Base-by-base conservation (phyloP, 2,329 filamentous ascomycete species). In the Amphichorda felina region DNA sequence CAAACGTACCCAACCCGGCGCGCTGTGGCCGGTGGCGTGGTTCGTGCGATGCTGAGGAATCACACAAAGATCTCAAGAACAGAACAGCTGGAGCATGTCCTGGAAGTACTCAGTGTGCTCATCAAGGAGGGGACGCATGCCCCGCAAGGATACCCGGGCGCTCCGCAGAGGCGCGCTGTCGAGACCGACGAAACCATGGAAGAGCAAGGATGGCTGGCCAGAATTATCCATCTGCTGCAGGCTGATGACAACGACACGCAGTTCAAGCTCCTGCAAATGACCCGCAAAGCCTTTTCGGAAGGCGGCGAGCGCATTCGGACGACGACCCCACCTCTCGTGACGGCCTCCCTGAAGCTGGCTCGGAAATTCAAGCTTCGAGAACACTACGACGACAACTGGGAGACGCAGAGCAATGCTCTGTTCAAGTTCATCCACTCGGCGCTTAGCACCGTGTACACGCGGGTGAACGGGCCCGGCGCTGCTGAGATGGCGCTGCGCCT, bases 121-220 rank as follows among this genome's bases (percentile, higher is more conserved):
- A 91, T 98, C 54, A 91, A 87, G 48, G 91, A 98, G 60, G 88
- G 89, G 10, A 79, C 83, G 11, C 88, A 94, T 49, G 68, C 80
- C 36, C 77, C 84, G n/a, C 72, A 77, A 32, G 85, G 85, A 21
- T 95, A 95, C 48, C 80, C 88, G 1, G 84, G 85, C 4, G 76
- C 82, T 27, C 75, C 82, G 5, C 83, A 89, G 50, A 71, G 85
- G 43, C 78, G 86, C 41, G 74, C 64, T 0, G 55, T 72, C 32
- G 93, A 98, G 64, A 96, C 91, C 1, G 91, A 98, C 42, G 93
- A 98, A 63, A 96, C 89, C 0, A 78, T 96, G 50, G 89, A 98
- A 59, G 91, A 98, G 61, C 91, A 98, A 65, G 91, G 91, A 35
- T 95, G 87, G 87, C 69, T 98, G 36, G 91, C 91, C 25, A 75